These are phyloP conservation scores for Trichoderma koningiopsis DNA, from an alignment of 2,329 filamentous ascomycete genomes.

Conservation along the genomic window DNA sequence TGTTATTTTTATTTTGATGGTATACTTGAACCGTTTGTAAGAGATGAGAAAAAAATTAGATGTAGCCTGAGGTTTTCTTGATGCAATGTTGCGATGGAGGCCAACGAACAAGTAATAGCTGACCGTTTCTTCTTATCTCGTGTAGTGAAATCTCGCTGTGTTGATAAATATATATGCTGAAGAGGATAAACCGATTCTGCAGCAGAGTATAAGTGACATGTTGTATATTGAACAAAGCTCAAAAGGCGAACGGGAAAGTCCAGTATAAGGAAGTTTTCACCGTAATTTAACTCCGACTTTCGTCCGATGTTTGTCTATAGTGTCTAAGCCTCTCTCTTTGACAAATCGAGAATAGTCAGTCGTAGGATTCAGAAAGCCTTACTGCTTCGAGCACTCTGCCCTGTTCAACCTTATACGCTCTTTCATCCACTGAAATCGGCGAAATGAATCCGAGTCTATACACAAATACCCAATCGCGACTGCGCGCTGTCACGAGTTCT, in stretches of 20 bases:
- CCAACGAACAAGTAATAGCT: not conserved
- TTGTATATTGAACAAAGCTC: too few relatives aligned
- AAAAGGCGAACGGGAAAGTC: too few relatives aligned
- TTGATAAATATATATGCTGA: not conserved
- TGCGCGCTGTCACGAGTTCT: too few relatives aligned
- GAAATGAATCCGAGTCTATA: not conserved
- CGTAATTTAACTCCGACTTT: not conserved
- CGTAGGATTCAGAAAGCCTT: not conserved
- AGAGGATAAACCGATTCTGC: not conserved
- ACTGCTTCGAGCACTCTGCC: not conserved
- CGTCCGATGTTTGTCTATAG: not conserved
- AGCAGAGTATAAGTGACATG: not conserved
- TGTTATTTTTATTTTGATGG: not conserved
- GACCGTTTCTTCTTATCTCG: not conserved
- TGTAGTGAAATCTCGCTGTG: not conserved
- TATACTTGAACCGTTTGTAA: not conserved
- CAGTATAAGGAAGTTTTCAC: not conserved
- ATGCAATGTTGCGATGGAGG: not conserved
- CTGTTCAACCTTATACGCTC: not conserved
- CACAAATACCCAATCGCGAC: not conserved
- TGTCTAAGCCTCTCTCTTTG: not conserved
- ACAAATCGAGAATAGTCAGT: not conserved
- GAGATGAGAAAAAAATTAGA: not conserved
- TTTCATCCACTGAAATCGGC: not conserved
- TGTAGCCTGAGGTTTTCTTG: not conserved